These are phyloP conservation scores for Candida incommunis DNA, from an alignment of 805 yeast species.

Conservation along the genomic window DNA sequence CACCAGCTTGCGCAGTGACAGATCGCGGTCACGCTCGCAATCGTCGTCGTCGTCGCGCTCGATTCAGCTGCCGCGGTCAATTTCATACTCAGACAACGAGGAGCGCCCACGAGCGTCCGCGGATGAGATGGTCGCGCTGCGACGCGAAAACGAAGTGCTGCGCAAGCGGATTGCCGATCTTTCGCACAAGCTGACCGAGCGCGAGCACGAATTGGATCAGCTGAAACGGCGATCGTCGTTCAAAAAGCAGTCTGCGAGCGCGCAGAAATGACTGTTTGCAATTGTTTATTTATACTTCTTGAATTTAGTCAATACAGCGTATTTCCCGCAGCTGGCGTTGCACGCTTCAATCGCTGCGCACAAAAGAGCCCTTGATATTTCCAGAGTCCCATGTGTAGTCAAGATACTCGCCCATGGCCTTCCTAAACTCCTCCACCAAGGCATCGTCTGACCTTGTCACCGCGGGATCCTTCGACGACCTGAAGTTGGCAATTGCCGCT, in stretches of 20 bases:
- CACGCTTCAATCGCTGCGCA: constrained; percentile 1
- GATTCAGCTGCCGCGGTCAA: constrained; percentile 14
- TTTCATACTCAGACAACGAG: constrained; percentile 11
- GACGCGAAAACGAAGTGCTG: constrained; percentile 12
- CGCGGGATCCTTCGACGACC: constrained; percentile 28
- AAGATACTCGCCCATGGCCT: constrained; percentile 34
- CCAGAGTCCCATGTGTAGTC: constrained; percentile 57
- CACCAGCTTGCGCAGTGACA: constrained; percentile 27
- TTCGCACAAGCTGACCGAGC: constrained; percentile 8
- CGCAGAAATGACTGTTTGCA: background rate
- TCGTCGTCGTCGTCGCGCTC: constrained; percentile 18
- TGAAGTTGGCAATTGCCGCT: constrained; percentile 44
- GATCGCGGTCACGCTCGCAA: constrained; percentile 16
- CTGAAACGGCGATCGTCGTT: background rate
- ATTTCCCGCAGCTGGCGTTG: constrained; percentile 2
- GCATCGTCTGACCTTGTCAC: constrained; percentile 29
- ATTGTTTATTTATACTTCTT: background rate
- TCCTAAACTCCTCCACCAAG: constrained; percentile 30
- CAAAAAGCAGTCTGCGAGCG: background rate
- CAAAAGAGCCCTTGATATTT: constrained; percentile 4
- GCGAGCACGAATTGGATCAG: constrained; percentile 5
- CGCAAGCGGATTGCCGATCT: constrained; percentile 10
- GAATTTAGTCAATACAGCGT: background rate
- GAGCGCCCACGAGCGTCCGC: constrained; percentile 6
- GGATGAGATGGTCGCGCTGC: constrained; percentile 6